Evolutionary conservation across 2,329 filamentous ascomycete genomes (phyloP).

Genomic region (Cladosporium colombiae): DNA sequence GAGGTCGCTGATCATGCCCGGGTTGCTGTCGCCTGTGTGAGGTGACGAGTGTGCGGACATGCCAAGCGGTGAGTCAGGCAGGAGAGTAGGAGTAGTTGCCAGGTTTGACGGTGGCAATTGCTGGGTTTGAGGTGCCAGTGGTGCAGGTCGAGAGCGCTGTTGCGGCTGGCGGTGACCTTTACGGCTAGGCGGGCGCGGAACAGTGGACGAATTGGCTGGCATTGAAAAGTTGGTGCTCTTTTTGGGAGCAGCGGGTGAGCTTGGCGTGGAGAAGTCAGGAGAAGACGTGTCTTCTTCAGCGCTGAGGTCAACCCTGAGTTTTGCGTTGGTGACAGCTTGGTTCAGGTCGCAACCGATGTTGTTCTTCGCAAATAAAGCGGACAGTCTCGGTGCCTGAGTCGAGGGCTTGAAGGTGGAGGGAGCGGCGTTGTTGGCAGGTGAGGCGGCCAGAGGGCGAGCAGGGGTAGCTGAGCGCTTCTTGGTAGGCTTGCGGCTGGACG

Average conservation of each 20-base stretch:
- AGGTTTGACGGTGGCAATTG: background rate
- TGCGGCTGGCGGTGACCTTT: constrained; percentile 33
- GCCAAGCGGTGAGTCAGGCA: constrained; percentile 5
- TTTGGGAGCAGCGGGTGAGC: constrained; percentile 12
- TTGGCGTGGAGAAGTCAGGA: constrained; percentile 11
- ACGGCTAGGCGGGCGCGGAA: constrained; percentile 30
- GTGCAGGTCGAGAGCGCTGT: constrained; percentile 33
- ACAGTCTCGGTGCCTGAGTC: constrained; percentile 46
- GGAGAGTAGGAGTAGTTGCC: constrained; percentile 13
- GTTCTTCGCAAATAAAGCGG: constrained; percentile 42
- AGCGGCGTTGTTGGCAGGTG: background rate
- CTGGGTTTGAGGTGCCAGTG: constrained; percentile 28
- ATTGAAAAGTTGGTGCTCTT: constrained; percentile 9
- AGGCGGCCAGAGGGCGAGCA: constrained; percentile 22
- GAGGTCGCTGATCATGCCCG: constrained; percentile 53
- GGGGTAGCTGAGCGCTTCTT: constrained; percentile 15
- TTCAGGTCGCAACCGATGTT: constrained; percentile 44
- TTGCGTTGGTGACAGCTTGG: constrained; percentile 33
- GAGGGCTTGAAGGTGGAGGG: constrained; percentile 39
- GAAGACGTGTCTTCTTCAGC: constrained; percentile 34
- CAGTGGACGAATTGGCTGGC: constrained; percentile 1
- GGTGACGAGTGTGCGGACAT: constrained; percentile 41
- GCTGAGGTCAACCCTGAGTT: constrained; percentile 38
- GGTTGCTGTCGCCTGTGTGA: constrained; percentile 51
- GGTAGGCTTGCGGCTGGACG: constrained; percentile 23